Conservation (phyloP, 345 rosid genomes). For the Moringa oleifera region DNA sequence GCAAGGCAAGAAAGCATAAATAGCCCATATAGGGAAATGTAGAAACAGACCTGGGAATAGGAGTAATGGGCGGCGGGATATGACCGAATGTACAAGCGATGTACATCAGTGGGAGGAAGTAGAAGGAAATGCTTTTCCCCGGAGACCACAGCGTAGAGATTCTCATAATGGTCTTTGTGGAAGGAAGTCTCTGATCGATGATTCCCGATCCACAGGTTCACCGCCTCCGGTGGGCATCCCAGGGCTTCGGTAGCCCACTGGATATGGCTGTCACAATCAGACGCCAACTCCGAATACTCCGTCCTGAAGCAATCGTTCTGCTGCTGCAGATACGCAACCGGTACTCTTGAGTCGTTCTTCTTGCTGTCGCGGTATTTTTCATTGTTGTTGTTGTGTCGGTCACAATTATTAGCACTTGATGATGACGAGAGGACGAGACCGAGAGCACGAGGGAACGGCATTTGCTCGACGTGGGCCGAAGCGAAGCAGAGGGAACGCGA, state of each 20-base stretch:
- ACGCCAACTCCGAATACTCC: constrained; percentile 48
- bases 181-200: constrained; percentile 65
- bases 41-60: constrained; percentile 26
- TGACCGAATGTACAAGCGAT: constrained; percentile 59
- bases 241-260: constrained; percentile 80
- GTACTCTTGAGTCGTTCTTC: too few species aligned
- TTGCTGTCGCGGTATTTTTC: too few species aligned
- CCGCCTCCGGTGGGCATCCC: constrained; percentile 75
- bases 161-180: constrained; percentile 93
- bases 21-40: background rate
- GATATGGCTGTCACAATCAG: constrained; percentile 61
- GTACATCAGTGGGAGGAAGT: constrained; percentile 82
- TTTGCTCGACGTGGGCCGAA: constrained; percentile 57
- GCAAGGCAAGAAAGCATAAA: too few species aligned
- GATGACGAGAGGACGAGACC: constrained; percentile 30
- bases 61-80: constrained; percentile 70
- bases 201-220: constrained; percentile 92
- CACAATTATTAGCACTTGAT: too few species aligned
- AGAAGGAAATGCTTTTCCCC: constrained; percentile 81
- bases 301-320: constrained; percentile 78
- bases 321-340: constrained; percentile 71
- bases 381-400: too few species aligned
- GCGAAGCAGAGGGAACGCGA: constrained; percentile 49
- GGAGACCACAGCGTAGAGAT: constrained; percentile 73
- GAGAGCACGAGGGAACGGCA: constrained; percentile 57